A percentile compares a stretch with the other conserved stretches of the same genome.
These are phyloP conservation scores for Otatea glauca DNA, from an alignment of 176 grass and related monocot genomes.

Conservation along the genomic window DNA sequence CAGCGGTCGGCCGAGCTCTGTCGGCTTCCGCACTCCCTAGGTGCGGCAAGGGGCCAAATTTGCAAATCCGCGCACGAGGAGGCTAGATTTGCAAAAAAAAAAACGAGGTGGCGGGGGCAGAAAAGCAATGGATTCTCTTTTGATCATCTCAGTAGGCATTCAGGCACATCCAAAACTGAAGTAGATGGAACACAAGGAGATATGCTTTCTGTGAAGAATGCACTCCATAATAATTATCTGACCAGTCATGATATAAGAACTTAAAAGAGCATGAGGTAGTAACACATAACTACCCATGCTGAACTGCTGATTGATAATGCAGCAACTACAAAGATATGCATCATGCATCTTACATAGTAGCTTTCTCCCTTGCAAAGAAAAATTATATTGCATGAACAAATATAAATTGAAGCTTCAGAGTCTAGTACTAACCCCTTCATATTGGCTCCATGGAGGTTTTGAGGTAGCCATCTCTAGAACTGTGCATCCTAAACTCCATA, in stretches of 20 bases:
- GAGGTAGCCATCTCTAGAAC: conserved; percentile 98
- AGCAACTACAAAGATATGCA: conserved; percentile 34
- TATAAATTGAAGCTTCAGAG: conserved; percentile 46
- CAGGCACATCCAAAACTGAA: neutral
- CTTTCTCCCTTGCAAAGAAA: conserved; percentile 20
- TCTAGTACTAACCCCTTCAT: conserved; percentile 88
- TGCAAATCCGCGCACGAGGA: too few relatives aligned
- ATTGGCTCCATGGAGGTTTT: conserved; percentile 99
- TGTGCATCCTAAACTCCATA: conserved; percentile 99
- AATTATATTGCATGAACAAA: conserved; percentile 34
- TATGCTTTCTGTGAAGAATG: neutral
- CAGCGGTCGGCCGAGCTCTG: too few relatives aligned
- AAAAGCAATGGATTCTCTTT: too few relatives aligned
- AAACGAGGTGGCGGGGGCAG: too few relatives aligned
- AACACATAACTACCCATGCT: neutral
- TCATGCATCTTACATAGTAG: conserved; percentile 20
- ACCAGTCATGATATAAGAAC: neutral
- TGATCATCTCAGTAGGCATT: neutral
- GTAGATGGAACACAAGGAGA: conserved; percentile 19
- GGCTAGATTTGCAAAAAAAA: too few relatives aligned
- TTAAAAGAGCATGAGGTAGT: neutral
- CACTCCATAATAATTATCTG: conserved; percentile 1
- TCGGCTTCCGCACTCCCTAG: too few relatives aligned
- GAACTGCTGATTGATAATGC: conserved; percentile 21
- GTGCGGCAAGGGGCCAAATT: too few relatives aligned